Evolutionary conservation across 1,284 basidiomycete species (phyloP), one percentile per base, ranked within the genome.

Genomic region (Trichosporon inkin): DNA sequence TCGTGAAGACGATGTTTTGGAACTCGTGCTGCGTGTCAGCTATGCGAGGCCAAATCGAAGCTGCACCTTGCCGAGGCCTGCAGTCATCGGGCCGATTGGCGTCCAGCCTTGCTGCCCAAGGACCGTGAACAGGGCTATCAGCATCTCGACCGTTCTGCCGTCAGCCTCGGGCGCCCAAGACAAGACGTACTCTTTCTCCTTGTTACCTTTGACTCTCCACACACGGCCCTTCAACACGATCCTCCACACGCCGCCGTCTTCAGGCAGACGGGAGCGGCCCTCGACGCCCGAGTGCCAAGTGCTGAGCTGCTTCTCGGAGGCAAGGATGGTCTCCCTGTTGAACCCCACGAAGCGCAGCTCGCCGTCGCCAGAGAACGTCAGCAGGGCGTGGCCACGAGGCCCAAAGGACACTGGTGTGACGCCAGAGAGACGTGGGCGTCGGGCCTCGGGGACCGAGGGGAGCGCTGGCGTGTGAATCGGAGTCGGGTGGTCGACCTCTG

Each of bases 131-230:
- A 77, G 37, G 1, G 66, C 66, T 4, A 77, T 35, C 0, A 77
- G 28, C 6, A 77, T 61, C 3, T 73, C 67, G 35, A 76, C 71
- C 0, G 72, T 67, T 53, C 73, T 75, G 36, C 1, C 1, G 37
- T 56, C 17, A 59, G 57, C 51, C 5, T 16, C 16, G 16, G 35
- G 3, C n/a, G 17, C 7, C 34, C 17, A 61, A 11, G 19, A 17
- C 14, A 17, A 28, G 4, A 71, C 75, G 60, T 51, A 76, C 74
- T 72, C 71, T 0, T 76, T 62, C 61, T 77, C 75, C 51, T 72
- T 64, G 34, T 60, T 67, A 2, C 75, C 73, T 34, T 72, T 72
- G 34, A 67, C 40, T 19, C 70, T 72, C 75, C 75, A 77, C 1
- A 67, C 69, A 17, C 67, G 64, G 2, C 72, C 74, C 6, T 60